Base-by-base conservation (phyloP, 139 green algal species). In the Nannochloris sp. region DNA sequence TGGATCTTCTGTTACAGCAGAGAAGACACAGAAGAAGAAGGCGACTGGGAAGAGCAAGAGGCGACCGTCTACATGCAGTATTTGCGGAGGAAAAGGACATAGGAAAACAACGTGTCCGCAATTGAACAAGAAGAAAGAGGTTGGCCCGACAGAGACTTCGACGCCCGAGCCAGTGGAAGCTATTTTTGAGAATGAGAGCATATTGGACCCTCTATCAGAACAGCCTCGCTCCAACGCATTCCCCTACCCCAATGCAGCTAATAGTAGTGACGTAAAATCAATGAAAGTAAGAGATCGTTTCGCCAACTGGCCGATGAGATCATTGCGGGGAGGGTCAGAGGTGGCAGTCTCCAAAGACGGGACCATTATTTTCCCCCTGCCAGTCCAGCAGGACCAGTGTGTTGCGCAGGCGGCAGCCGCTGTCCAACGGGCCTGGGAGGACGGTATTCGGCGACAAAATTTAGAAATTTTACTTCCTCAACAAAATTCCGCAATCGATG, bases 401-500 rank as follows among this genome's bases (percentile, higher is more conserved):
- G 62, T 70, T 44, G 45, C 26, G 28, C 62, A 93, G 58, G 84
- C 85, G 5, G 61, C 61, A 3, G 59, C 66, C 46, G 80, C 86
- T 3, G 71, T 84, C 13, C 62, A 81, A 43, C 57, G 78, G 13
- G 87, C 87, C 0, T 93, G 73, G 71, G 63, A 75, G 1, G 75
- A 78, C 26, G 87, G 87, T 14, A 50, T 82, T 0, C 70, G 63
- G 17, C 65, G 77, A 2, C 85, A 92, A 56, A 59, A 56, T 3
- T 25, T 96, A 23, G 85, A 96, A 60, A 62, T 96, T 31, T 68
- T 89, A 53, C 81, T 96, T 50, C 89, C 89, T 26, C 73, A 66
- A 56, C 29, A 46, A 30, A 16, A 30, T n/a, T n/a, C 60, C 5
- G 59, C 31, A 5, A 61, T 46, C 10, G 64, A 68, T 20, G 44